Conservation (phyloP, 1,284 basidiomycete species). For the Rhodotorula sp. region DNA sequence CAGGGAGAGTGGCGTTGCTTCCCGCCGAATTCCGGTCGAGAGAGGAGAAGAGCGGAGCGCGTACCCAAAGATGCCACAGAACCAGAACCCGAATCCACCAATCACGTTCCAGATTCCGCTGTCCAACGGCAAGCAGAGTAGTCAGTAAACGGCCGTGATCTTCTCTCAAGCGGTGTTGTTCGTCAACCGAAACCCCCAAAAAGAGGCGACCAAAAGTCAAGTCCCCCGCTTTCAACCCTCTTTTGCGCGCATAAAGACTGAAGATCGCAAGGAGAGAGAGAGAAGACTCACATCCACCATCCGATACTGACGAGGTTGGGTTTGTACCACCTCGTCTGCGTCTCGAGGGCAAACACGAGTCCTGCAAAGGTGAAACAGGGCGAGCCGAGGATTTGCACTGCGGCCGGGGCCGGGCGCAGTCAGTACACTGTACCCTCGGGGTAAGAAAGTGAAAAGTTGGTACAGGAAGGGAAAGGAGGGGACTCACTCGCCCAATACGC, state of each 20-base stretch:
- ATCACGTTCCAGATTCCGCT: slow-evolving; percentile 34
- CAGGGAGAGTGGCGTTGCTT: too few species aligned
- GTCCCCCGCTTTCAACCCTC: too few species aligned
- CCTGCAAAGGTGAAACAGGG: slow-evolving; percentile 25
- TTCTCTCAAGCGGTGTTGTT: too few species aligned
- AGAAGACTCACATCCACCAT: slow-evolving; percentile 24
- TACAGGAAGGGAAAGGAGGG: background rate
- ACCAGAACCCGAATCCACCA: slow-evolving; percentile 30
- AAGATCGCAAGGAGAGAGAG: background rate
- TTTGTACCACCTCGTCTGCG: slow-evolving; percentile 27
- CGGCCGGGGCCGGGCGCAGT: background rate
- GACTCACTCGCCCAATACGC: slow-evolving; percentile 24
- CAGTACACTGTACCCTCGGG: background rate
- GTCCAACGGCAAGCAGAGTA: background rate
- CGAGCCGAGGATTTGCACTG: slow-evolving; percentile 19
- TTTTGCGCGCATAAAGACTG: too few species aligned
- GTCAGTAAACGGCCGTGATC: background rate
- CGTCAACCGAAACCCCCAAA: too few species aligned
- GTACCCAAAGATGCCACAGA: slow-evolving; percentile 25
- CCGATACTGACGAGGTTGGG: slow-evolving; percentile 8
- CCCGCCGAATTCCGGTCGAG: too few species aligned
- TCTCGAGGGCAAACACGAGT: slow-evolving; percentile 24
- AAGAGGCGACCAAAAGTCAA: too few species aligned
- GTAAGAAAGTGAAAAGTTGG: background rate
- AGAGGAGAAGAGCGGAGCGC: background rate